Conservation (phyloP, 805 yeast species). For the Osmozyma mogii region DNA sequence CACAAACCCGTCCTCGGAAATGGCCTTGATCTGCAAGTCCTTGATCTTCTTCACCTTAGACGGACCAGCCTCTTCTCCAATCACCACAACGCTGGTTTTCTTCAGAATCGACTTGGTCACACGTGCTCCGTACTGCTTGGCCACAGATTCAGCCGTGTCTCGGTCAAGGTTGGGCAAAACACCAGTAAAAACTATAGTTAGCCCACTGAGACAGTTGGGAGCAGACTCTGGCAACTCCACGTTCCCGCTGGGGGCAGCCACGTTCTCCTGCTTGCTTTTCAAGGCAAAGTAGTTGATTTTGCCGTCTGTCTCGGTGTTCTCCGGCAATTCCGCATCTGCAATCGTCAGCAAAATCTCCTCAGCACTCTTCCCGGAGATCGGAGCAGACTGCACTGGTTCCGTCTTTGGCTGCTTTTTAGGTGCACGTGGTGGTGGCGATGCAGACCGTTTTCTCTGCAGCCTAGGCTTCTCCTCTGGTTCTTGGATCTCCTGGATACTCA, state of each 20-base stretch:
- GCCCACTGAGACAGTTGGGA: slow-evolving; percentile 79
- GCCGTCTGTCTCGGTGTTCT: slow-evolving; percentile 41
- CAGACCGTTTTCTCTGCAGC: too few relatives aligned
- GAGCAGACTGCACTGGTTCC: slow-evolving; percentile 3
- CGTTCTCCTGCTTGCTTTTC: slow-evolving; percentile 19
- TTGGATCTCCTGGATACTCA: slow-evolving; percentile 8
- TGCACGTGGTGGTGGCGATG: too few relatives aligned
- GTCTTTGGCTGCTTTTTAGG: slow-evolving; percentile 6
- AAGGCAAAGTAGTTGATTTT: slow-evolving; percentile 52
- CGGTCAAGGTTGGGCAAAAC: slow-evolving; percentile 73
- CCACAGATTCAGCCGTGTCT: slow-evolving; percentile 63
- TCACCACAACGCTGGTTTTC: slow-evolving; percentile 79
- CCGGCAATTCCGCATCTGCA: slow-evolving; percentile 68
- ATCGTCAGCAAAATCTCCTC: slow-evolving; percentile 53
- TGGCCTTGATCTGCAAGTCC: slow-evolving; percentile 65
- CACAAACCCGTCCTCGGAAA: slow-evolving; percentile 80
- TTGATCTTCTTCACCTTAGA: slow-evolving; percentile 80
- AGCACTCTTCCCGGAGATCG: slow-evolving; percentile 27
- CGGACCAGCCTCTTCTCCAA: slow-evolving; percentile 96
- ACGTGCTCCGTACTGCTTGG: slow-evolving; percentile 84
- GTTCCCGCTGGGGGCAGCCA: slow-evolving; percentile 23
- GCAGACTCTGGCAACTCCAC: slow-evolving; percentile 70
- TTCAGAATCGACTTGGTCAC: slow-evolving; percentile 81
- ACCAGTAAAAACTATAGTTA: slow-evolving; percentile 93
- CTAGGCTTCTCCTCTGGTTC: too few relatives aligned